phyloP scores from a whole-genome alignment of 805 yeast genomes.

The Wickerhamiella australiensis region DNA sequence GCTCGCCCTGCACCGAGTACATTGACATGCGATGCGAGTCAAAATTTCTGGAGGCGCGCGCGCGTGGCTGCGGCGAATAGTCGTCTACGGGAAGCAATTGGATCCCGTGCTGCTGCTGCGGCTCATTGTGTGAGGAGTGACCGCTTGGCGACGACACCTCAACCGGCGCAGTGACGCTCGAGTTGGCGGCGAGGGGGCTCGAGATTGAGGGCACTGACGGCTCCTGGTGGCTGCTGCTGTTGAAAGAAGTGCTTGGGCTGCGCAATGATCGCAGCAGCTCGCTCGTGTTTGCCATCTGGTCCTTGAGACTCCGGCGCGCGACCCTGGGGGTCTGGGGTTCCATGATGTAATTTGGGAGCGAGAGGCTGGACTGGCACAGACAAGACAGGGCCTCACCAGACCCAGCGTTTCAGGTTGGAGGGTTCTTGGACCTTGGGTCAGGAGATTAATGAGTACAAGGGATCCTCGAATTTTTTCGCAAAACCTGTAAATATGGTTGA shows the following conservation, averaged over 20 bases:
- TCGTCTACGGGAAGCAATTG: neutral
- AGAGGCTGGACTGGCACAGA: neutral
- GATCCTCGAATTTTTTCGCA: no score
- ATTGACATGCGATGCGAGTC: constrained; percentile 6
- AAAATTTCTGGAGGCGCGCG: neutral
- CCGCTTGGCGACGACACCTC: neutral
- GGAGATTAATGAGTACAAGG: no score
- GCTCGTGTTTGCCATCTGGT: constrained; percentile 6
- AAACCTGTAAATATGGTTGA: no score
- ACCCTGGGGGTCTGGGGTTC: constrained; percentile 7
- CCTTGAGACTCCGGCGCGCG: constrained; percentile 4
- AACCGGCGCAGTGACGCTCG: neutral
- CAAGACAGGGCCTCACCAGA: no score
- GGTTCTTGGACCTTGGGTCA: no score
- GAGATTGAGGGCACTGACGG: neutral
- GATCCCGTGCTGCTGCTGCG: neutral
- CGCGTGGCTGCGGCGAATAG: neutral
- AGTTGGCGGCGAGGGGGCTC: neutral
- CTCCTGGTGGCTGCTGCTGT: constrained; percentile 1
- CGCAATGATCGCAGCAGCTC: constrained; percentile 4
- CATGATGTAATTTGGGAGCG: constrained; percentile 1
- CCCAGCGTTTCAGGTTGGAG: neutral
- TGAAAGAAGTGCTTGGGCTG: neutral
- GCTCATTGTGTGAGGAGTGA: neutral
- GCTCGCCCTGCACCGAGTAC: constrained; percentile 6